phyloP scores from a whole-genome alignment of 805 yeast species.

The Wickerhamomyces rabaulensis region DNA sequence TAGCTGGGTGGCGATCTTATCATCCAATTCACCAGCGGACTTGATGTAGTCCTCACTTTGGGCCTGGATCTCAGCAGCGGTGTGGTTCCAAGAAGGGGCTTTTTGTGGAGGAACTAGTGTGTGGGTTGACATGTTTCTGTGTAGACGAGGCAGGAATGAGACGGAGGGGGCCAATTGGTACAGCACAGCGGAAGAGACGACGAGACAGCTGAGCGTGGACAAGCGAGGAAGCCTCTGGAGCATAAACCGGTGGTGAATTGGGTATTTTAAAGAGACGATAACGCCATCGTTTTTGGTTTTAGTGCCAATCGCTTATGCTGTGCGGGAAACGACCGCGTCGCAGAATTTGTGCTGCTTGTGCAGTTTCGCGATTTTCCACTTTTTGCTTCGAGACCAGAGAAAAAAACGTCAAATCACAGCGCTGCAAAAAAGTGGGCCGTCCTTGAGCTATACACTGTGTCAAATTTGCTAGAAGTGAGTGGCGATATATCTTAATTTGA shows the following conservation, averaged over 20 bases:
- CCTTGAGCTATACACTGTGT: too few relatives aligned
- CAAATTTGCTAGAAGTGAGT: too few relatives aligned
- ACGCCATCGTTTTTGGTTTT: too few relatives aligned
- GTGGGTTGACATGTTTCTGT: conserved; percentile 8
- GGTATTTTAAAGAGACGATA: too few relatives aligned
- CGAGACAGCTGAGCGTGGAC: neutral
- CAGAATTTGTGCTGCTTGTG: too few relatives aligned
- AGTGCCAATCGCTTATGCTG: too few relatives aligned
- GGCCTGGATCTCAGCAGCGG: conserved; percentile 43
- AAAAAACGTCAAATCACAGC: too few relatives aligned
- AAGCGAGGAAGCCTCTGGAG: neutral
- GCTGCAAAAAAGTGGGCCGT: too few relatives aligned
- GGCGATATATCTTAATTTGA: too few relatives aligned
- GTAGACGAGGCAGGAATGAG: neutral
- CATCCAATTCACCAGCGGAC: conserved; percentile 41
- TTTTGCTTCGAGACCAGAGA: too few relatives aligned
- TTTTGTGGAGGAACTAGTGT: conserved; percentile 16
- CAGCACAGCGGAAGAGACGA: neutral
- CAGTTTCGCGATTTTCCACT: too few relatives aligned
- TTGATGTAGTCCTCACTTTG: conserved; percentile 41
- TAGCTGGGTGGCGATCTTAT: conserved; percentile 41
- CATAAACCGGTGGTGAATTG: neutral
- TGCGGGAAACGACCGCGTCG: too few relatives aligned
- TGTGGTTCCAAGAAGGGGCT: conserved; percentile 52
- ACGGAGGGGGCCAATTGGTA: neutral